Evolutionary conservation across 169 alveolate species (phyloP).

Genomic region (Besnoitia besnoiti): DNA sequence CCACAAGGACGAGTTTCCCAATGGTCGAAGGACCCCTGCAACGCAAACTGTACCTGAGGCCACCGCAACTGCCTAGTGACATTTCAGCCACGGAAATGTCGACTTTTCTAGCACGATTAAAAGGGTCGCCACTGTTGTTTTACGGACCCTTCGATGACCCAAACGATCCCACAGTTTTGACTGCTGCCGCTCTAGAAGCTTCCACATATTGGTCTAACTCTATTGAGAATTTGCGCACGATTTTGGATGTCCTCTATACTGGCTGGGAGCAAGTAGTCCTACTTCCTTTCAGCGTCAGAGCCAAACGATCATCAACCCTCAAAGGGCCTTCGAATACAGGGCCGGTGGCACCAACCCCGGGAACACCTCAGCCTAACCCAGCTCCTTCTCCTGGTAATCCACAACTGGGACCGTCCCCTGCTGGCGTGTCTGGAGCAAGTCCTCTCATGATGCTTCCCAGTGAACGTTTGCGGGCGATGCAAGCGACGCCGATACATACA

Average conservation of each 20-base stretch:
- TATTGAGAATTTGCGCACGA: constrained; percentile 5
- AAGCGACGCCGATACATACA: background rate
- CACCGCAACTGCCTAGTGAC: constrained; percentile 14
- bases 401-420: background rate
- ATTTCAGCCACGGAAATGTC: background rate
- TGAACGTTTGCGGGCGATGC: background rate
- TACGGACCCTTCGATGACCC: constrained; percentile 36
- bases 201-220: constrained; percentile 4
- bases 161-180: background rate
- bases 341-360: background rate
- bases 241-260: background rate
- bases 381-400: constrained; percentile 12
- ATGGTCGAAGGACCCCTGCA: too few species aligned
- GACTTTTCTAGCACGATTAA: background rate
- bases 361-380: background rate
- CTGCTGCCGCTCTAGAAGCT: constrained; percentile 6
- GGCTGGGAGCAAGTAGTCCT: background rate
- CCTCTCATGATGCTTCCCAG: background rate
- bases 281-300: constrained; percentile 1
- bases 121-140: background rate
- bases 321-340: background rate
- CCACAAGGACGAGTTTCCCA: too few species aligned
- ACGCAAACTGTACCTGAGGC: background rate
- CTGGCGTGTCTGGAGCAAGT: background rate
- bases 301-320: background rate